Evolutionary conservation across 768 basidiomycete genomes (phyloP), one percentile per base, ranked within the genome.

Genomic region (Rhodotorula babjevae): DNA sequence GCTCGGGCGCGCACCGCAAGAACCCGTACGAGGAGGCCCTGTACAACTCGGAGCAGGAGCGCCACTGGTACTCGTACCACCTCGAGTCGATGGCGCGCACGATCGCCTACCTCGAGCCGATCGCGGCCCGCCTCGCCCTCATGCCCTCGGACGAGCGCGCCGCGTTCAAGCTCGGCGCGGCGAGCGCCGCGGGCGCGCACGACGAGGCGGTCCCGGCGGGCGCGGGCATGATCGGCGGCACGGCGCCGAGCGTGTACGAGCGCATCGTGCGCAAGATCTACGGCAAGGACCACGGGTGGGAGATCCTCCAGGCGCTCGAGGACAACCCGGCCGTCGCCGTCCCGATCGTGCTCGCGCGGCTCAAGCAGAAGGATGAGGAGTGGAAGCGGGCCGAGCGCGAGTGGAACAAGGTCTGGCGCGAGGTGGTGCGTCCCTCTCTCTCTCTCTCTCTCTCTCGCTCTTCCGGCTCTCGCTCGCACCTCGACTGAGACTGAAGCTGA

Each of bases 11-110:
- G 21, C 93, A 98, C 82, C 95, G 96, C 84, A 98, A 98, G 84
- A 99, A 97, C 80, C 85, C 87, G 10, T 96, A 90, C 80, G 96
- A 99, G 81, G 95, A 98, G 78, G 90, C 91, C 2, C 84, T 99
- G 68, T 93, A 97, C 82, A 91, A 91, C 82, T 90, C 91, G 79
- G 96, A 99, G 82, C 95, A 99, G 81, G 96, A 99, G 81, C 88
- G 96, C n/a, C 93, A 97, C 81, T 95, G 97, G 82, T 98, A 92
- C 81, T 92, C 94, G 76, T 92, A 95, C 69, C 91, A 94, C 76
- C 86, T 99, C 47, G 92, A 96, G 80, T 91, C 89, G 31, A 87
- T 96, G 75, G 82, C 87, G 16, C 88, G 93, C 56, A 96, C 93
- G 16, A 94, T 98, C 77, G 87, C 90, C 3, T 82, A 94, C 61